Base-by-base conservation (phyloP, 2,329 filamentous ascomycete species). In the Davidsoniella australis region DNA sequence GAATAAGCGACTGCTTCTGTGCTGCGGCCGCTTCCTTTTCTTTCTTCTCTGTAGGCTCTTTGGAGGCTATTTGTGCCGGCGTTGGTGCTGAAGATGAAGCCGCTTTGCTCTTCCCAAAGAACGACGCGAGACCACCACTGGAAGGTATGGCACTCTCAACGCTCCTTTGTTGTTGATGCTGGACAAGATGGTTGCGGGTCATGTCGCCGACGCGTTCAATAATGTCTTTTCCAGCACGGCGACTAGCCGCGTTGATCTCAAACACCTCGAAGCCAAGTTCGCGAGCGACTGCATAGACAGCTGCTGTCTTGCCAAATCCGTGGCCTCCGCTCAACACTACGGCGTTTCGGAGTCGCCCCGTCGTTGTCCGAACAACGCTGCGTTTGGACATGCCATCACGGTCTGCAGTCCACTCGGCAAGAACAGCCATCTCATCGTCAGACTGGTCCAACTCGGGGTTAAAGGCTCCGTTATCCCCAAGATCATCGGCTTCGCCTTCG, bases 231-330 rank as follows among this genome's bases (percentile, higher is more conserved):
- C 88, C 89, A 59, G 78, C 94, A 54, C 91, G 74, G 46, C 88
- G 78, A 56, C 77, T 85, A 53, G 85, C 78, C 0, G 89, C 68
- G 58, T 94, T 93, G 60, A 98, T 87, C 63, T 98, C 91, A 56
- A 98, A 98, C 1, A 98, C 75, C 58, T 94, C 88, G 59, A 93
- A 96, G 1, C 76, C 86, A 14, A 96, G 71, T 63, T 98, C 89
- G 58, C 85, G 89, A 4, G 91, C 89, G 40, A 88, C 82, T 3
- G 91, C 91, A 62, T 93, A 88, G 0, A 95, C 82, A 1, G 87
- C 79, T 5, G 93, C 88, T 10, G 88, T 94, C 66, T 98, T 98
- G 2, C 91, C 93, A 60, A 82, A 89, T 0, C 91, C 91, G 56
- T 84, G 73, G 2, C 89, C 86, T 0, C 91, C 91, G 58, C 86